Evolutionary conservation across 2,329 filamentous ascomycete genomes (phyloP).

Genomic region (Hirsutella thompsonii): DNA sequence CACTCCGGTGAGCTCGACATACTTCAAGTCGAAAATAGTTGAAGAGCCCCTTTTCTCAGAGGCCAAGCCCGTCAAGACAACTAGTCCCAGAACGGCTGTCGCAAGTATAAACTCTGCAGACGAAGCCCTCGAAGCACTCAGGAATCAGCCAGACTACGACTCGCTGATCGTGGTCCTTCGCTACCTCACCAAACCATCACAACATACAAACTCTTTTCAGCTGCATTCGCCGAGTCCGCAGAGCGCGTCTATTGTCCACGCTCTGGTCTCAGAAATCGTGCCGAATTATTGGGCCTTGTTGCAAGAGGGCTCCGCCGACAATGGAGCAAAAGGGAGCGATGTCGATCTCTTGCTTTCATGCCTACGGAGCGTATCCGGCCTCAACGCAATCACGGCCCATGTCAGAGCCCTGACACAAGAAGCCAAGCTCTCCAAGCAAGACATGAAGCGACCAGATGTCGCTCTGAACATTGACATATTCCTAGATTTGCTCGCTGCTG

Average conservation of each 20-base stretch:
- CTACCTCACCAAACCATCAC: constrained; percentile 27
- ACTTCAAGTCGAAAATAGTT: constrained; percentile 23
- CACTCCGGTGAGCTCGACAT: constrained; percentile 39
- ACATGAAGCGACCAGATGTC: constrained; percentile 26
- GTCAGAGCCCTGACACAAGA: constrained; percentile 49
- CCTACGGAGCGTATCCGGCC: constrained; percentile 59
- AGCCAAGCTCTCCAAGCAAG: constrained; percentile 24
- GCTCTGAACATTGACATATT: constrained; percentile 29
- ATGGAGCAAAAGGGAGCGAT: constrained; percentile 15
- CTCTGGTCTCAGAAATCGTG: constrained; percentile 59
- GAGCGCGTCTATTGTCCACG: constrained; percentile 62
- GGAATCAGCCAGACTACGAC: constrained; percentile 48
- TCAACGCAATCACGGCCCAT: constrained; percentile 65
- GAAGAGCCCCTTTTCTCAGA: constrained; percentile 25
- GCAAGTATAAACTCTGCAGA: constrained; percentile 19
- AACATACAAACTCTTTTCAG: constrained; percentile 7
- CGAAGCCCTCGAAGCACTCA: constrained; percentile 47
- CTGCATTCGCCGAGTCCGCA: constrained; percentile 43
- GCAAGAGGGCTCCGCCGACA: constrained; percentile 24
- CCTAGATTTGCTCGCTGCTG: constrained; percentile 27
- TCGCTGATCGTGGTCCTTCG: constrained; percentile 37
- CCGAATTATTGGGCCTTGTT: constrained; percentile 72
- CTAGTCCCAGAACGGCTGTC: constrained; percentile 1
- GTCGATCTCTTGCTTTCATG: constrained; percentile 44
- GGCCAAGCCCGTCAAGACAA: constrained; percentile 13